Conservation (phyloP, 139 green algal species). For the Tetraselmis chui region DNA sequence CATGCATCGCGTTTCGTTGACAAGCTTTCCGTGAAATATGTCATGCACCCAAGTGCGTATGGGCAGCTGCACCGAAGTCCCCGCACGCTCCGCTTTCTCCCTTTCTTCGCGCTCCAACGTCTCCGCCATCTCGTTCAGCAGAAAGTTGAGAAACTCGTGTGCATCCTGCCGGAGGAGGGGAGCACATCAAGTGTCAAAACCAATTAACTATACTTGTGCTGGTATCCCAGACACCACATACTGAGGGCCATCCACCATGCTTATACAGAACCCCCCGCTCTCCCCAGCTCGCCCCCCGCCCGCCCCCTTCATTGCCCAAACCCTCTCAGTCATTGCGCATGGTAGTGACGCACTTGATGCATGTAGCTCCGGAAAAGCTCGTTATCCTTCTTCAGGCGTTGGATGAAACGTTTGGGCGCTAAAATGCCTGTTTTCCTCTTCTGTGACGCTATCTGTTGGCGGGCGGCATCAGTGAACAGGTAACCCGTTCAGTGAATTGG, state of each 20-base stretch:
- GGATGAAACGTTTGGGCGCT: slow-evolving; percentile 82
- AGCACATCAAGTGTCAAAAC: too few relatives aligned
- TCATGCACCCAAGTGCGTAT: slow-evolving; percentile 86
- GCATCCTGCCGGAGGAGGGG: slow-evolving; percentile 71
- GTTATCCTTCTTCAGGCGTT: slow-evolving; percentile 86
- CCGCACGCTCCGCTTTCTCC: slow-evolving; percentile 3
- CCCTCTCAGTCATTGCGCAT: too few relatives aligned
- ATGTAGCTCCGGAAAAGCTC: slow-evolving; percentile 90
- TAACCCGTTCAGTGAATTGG: too few relatives aligned
- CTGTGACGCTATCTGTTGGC: slow-evolving; percentile 67
- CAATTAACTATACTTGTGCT: too few relatives aligned
- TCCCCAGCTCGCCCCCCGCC: background rate
- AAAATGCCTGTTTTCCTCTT: slow-evolving; percentile 86
- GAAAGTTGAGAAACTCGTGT: slow-evolving; percentile 95
- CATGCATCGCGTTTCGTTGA: slow-evolving; percentile 91
- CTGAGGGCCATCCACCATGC: background rate
- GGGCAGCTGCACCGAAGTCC: slow-evolving; percentile 7
- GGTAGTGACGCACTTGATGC: slow-evolving; percentile 65
- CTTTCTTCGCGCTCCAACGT: slow-evolving; percentile 72
- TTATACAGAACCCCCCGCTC: too few relatives aligned
- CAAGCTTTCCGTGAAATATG: slow-evolving; percentile 86
- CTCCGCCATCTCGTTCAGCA: slow-evolving; percentile 90
- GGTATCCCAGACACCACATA: background rate
- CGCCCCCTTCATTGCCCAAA: too few relatives aligned
- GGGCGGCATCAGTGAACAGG: too few relatives aligned